phyloP scores from a whole-genome alignment of 2,329 filamentous ascomycete genomes.

The Exserohilum rostratum region DNA sequence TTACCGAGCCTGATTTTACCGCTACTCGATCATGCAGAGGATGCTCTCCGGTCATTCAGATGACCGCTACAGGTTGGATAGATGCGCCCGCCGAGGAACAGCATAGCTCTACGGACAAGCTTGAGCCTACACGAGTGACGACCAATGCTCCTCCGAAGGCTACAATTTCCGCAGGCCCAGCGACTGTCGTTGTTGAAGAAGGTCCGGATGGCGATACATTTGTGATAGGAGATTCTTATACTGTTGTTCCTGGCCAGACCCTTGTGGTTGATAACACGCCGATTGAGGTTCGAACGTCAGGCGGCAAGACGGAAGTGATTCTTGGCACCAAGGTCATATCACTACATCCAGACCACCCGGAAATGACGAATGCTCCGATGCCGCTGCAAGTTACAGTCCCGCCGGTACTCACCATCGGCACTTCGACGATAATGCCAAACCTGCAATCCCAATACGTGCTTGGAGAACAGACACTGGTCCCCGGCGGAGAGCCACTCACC shows the following conservation, averaged over 20 bases:
- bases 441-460: conserved; percentile 36
- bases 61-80: conserved; percentile 33
- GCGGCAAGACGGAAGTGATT: conserved; percentile 27
- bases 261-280: conserved; percentile 33
- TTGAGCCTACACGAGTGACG: not conserved
- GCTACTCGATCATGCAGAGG: conserved; percentile 33
- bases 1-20: conserved; percentile 38
- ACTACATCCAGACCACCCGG: conserved; percentile 12
- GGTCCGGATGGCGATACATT: conserved; percentile 18
- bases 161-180: conserved; percentile 24
- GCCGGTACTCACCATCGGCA: conserved; percentile 29
- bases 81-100: conserved; percentile 28
- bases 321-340: conserved; percentile 27
- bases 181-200: conserved; percentile 25
- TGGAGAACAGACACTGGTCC: conserved; percentile 38
- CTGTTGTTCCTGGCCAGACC: conserved; percentile 26
- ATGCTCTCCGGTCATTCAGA: conserved; percentile 37
- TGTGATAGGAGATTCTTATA: conserved; percentile 29
- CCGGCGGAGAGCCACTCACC: conserved; percentile 43
- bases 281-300: conserved; percentile 32
- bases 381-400: conserved; percentile 17
- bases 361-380: conserved; percentile 19
- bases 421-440: conserved; percentile 30
- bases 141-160: conserved; percentile 10
- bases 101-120: conserved; percentile 11